Percentiles rank a stretch among this genome's conserved stretches.
These are phyloP conservation scores for Pseudotsuga menziesii DNA, from an alignment of 75 land plant species.

Conservation along the genomic window DNA sequence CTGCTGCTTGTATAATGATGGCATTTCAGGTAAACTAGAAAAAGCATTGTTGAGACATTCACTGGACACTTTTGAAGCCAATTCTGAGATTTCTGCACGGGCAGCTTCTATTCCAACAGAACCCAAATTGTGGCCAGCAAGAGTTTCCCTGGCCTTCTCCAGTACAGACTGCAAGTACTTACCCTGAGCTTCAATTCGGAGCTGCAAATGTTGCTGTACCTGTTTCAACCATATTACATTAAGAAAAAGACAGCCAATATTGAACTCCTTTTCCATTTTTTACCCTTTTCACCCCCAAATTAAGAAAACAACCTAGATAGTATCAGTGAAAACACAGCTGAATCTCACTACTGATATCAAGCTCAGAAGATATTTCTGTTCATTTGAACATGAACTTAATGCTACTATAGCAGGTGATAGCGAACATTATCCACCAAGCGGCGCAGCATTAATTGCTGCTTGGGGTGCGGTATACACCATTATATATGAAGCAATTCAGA, in stretches of 20 bases:
- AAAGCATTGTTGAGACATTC: slow-evolving; percentile 33
- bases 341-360: background rate
- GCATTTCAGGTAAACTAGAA: slow-evolving; percentile 29
- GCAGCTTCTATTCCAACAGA: slow-evolving; percentile 60
- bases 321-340: background rate
- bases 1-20: slow-evolving; percentile 2
- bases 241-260: background rate
- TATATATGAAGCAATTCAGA: too few relatives aligned
- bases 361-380: background rate
- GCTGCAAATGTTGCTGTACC: slow-evolving; percentile 93
- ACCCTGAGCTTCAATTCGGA: slow-evolving; percentile 95
- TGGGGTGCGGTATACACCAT: too few relatives aligned
- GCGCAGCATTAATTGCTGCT: too few relatives aligned
- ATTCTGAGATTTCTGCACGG: slow-evolving; percentile 72
- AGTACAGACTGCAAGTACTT: slow-evolving; percentile 84
- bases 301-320: background rate
- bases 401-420: background rate
- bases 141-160: slow-evolving; percentile 84
- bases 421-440: too few relatives aligned
- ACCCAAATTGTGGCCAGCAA: slow-evolving; percentile 46
- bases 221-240: slow-evolving; percentile 22
- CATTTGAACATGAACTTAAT: background rate
- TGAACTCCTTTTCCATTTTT: background rate
- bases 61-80: slow-evolving; percentile 58
- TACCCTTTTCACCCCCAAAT: background rate